Percentiles rank a stretch among this genome's conserved stretches.
phyloP scores from a whole-genome alignment of 768 basidiomycete genomes.

The Termitomyces sp. region DNA sequence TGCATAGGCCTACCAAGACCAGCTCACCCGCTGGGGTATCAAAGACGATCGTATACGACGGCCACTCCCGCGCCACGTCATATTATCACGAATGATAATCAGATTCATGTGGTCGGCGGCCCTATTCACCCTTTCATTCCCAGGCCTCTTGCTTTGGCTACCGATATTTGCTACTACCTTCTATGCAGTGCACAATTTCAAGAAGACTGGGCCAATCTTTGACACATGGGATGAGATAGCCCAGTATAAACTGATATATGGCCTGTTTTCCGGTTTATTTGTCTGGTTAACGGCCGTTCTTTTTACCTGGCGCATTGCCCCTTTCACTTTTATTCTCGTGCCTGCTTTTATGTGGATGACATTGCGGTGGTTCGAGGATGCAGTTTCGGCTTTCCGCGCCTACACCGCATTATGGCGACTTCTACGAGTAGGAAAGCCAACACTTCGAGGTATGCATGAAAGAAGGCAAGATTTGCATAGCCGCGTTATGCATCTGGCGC shows the following conservation, averaged over 20 bases:
- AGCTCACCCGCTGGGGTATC: conserved; percentile 60
- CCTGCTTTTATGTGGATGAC: conserved; percentile 88
- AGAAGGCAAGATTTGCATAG: conserved; percentile 54
- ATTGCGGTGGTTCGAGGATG: conserved; percentile 85
- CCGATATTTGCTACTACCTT: conserved; percentile 74
- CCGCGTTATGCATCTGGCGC: conserved; percentile 66
- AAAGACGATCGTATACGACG: conserved; percentile 84
- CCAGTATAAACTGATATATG: conserved; percentile 84
- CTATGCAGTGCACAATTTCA: conserved; percentile 70
- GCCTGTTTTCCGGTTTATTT: conserved; percentile 65
- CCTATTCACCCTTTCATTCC: conserved; percentile 63
- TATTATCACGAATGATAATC: conserved; percentile 61
- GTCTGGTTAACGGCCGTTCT: conserved; percentile 58
- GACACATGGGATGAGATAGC: conserved; percentile 91
- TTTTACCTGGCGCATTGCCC: conserved; percentile 59
- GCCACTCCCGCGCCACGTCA: conserved; percentile 49
- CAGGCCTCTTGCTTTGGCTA: conserved; percentile 79
- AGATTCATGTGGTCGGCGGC: conserved; percentile 61
- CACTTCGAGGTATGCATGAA: conserved; percentile 49
- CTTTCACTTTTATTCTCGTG: conserved; percentile 53
- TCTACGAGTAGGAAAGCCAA: conserved; percentile 55
- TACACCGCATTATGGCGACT: conserved; percentile 59
- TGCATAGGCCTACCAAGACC: conserved; percentile 67
- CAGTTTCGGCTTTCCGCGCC: conserved; percentile 75
- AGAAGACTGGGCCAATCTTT: conserved; percentile 76